Base-by-base conservation (phyloP, 1,139 yeast species). In the Pneumocystis oryctolagi region DNA sequence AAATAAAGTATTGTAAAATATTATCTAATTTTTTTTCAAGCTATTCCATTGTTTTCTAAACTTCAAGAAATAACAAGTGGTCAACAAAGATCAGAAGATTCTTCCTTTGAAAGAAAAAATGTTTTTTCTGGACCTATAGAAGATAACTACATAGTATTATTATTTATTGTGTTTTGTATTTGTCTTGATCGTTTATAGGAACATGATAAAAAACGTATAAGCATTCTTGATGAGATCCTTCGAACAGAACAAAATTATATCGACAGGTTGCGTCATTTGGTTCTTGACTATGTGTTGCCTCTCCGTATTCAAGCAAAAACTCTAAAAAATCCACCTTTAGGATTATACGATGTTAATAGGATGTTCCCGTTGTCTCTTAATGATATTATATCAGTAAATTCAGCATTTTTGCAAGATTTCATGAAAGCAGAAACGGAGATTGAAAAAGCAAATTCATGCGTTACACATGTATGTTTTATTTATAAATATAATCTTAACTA, bases 351-450 rank as follows among this genome's bases (percentile, higher is more conserved):
- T 18, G 58, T 62, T 25, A 61, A 59, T 55, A 53, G 57, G n/a
- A 58, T 63, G 20, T 63, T 63, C 20, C 65, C 65, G 4, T 35
- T 60, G n/a, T 53, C 61, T 20, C 58, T 63, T n/a, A 62, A 63
- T 39, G 65, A 63, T 47, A 63, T 63, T 9, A 34, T 62, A 25
- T 59, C 60, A 32, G 60, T 63, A 30, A 63, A 63, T 56, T 60
- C 64, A 18, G 65, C 60, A 8, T 63, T 63, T 42, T 60, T 63
- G 16, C 57, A 58, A 6, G 55, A 47, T 25, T 47, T 47, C 25
- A 57, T 56, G 14, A 57, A 61, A 16, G 56, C 55, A 32, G 37
- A 39, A 40, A 58, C 35, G 2, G 63, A 55, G 16, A 20, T 56
- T 5, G 65, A 63, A 30, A 60, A 57, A 14, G 57, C 59, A 8